phyloP scores from a whole-genome alignment of 1,284 basidiomycete genomes.

The Ceratorhiza oryzae-sativae region DNA sequence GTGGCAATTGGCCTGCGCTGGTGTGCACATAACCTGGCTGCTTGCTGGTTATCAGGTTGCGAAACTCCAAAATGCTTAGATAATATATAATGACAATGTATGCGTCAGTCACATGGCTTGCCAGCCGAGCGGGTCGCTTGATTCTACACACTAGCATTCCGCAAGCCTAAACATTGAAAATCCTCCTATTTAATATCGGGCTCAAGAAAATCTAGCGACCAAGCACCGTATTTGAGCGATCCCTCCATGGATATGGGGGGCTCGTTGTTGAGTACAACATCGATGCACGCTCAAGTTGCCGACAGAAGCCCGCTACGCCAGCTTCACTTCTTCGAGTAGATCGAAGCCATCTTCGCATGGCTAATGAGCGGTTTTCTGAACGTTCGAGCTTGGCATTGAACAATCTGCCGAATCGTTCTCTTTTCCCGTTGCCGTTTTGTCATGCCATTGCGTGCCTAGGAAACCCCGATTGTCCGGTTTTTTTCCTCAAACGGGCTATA shows the following conservation, averaged over 20 bases:
- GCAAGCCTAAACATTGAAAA: too few species aligned
- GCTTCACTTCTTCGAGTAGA: background rate
- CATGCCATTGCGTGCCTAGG: background rate
- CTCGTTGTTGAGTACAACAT: too few species aligned
- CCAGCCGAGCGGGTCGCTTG: background rate
- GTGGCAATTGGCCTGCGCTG: too few species aligned
- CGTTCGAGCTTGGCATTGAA: background rate
- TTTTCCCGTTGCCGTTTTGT: background rate
- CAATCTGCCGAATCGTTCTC: background rate
- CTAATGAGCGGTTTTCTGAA: background rate
- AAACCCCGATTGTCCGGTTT: conserved; percentile 8
- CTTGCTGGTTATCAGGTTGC: too few species aligned
- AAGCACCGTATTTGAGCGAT: too few species aligned
- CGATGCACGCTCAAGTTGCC: background rate
- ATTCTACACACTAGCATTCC: too few species aligned
- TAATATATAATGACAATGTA: background rate
- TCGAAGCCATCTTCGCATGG: background rate
- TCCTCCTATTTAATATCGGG: too few species aligned
- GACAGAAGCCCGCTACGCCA: conserved; percentile 26
- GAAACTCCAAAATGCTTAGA: too few species aligned
- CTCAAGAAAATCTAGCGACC: too few species aligned
- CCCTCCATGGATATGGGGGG: too few species aligned
- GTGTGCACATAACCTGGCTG: too few species aligned
- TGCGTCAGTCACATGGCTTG: background rate
- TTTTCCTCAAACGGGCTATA: conserved; percentile 13